Evolutionary conservation across 306 rosid genomes (phyloP), one percentile per base, ranked within the genome.

Genomic region (Herpetospermum pedunculosum): DNA sequence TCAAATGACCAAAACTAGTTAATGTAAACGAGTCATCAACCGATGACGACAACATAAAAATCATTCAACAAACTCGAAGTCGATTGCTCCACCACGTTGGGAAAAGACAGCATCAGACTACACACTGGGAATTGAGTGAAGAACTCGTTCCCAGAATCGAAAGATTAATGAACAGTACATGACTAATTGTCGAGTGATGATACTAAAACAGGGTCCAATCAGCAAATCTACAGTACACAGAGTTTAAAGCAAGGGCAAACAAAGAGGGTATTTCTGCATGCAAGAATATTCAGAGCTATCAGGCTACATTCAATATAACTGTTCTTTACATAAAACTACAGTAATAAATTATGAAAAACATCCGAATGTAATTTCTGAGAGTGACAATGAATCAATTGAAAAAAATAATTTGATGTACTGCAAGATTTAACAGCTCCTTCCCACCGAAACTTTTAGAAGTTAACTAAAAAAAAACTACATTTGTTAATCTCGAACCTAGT

Each of bases 351-450:
- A 55, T 29, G 69, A 44, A 14, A 82, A 85, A 75, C 80, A 79
- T 80, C 76, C 83, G 70, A 63, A 69, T 48, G 75, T 32, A 71
- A 54, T 79, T 85, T 86, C 86, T 84, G 73, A 68, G 80, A 83
- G 80, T 60, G 79, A 87, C 83, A 88, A 87, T 83, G 85, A 93
- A 90, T 89, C 88, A 89, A 92, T 87, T 82, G 88, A 90, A 88
- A 93, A 88, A 70, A 70, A 44, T 15, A 70, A 70, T 28, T 77
- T 88, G 84, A 86, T 69, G 90, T 84, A 83, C 84, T 81, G 83
- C 87, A 89, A 78, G 93, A 83, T 85, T 86, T 81, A 84, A 87
- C 88, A 86, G 83, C 88, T 86, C 85, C 85, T 86, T 86, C 90
- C 96, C 90, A 87, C 84, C 87, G 80, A 77, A 81, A 89, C 76